These are phyloP conservation scores for Stromatinia cepivora DNA, from an alignment of 2,329 filamentous ascomycete genomes.

Conservation along the genomic window DNA sequence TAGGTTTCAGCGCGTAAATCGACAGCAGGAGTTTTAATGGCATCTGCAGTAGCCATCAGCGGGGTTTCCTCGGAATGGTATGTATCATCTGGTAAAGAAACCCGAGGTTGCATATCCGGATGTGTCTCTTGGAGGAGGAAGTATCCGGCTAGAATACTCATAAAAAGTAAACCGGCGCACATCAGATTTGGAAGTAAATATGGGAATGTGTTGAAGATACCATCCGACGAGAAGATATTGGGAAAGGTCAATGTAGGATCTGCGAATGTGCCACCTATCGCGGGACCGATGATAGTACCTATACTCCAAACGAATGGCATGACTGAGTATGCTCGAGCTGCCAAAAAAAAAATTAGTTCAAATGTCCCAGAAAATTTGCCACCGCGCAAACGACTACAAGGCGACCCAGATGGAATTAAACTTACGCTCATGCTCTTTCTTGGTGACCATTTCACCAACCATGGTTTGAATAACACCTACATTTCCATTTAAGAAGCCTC, in stretches of 20 bases:
- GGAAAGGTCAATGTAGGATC: constrained; percentile 77
- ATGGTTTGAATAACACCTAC: constrained; percentile 84
- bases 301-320: constrained; percentile 96
- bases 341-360: constrained; percentile 15
- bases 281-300: constrained; percentile 84
- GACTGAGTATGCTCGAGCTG: constrained; percentile 74
- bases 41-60: constrained; percentile 72
- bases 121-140: constrained; percentile 86
- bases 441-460: constrained; percentile 83
- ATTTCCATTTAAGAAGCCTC: constrained; percentile 86
- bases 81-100: constrained; percentile 49
- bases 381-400: not conserved
- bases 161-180: constrained; percentile 70
- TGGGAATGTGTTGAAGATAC: constrained; percentile 75
- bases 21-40: constrained; percentile 69
- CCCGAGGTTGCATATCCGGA: constrained; percentile 69
- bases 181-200: constrained; percentile 89
- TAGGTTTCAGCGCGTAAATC: constrained; percentile 78
- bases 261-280: constrained; percentile 83
- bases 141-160: constrained; percentile 80
- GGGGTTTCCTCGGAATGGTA: constrained; percentile 61
- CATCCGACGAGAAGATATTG: constrained; percentile 61
- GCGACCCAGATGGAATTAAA: not conserved
- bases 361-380: not conserved
- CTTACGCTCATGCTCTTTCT: constrained; percentile 40